Percentiles rank a stretch among this genome's conserved stretches.
Evolutionary conservation across 2,329 filamentous ascomycete species (phyloP).

Genomic region (Alternaria infectoria): DNA sequence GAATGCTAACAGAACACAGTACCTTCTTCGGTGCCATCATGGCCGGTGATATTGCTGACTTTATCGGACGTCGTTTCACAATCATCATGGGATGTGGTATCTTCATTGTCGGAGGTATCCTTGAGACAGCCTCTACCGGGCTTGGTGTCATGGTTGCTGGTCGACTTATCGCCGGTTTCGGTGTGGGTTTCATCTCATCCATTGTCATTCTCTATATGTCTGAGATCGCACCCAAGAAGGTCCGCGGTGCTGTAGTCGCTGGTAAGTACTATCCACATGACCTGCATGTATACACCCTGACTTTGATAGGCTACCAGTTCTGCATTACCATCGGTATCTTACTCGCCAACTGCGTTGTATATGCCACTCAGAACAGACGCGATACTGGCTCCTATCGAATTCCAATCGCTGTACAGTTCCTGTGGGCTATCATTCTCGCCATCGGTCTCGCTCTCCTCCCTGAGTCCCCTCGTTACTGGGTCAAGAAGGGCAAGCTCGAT

Average conservation of each 20-base stretch:
- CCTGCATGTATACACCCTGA: not conserved
- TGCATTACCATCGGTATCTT: slow-evolving; percentile 82
- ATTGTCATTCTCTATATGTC: slow-evolving; percentile 76
- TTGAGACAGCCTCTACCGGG: slow-evolving; percentile 66
- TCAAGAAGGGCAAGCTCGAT: slow-evolving; percentile 76
- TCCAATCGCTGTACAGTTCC: slow-evolving; percentile 80
- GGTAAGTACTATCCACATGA: slow-evolving; percentile 2
- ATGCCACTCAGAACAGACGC: slow-evolving; percentile 68
- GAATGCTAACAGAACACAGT: slow-evolving; percentile 36
- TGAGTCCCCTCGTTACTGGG: slow-evolving; percentile 85
- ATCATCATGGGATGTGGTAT: slow-evolving; percentile 68
- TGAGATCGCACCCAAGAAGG: slow-evolving; percentile 73
- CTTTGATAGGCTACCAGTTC: slow-evolving; percentile 68
- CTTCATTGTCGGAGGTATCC: slow-evolving; percentile 62
- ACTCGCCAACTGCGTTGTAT: slow-evolving; percentile 77
- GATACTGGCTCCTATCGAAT: slow-evolving; percentile 77
- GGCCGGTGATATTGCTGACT: slow-evolving; percentile 65
- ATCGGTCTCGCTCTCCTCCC: slow-evolving; percentile 76
- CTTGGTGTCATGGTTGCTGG: slow-evolving; percentile 73
- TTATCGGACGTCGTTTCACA: slow-evolving; percentile 68
- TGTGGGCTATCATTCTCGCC: slow-evolving; percentile 80
- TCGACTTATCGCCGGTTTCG: slow-evolving; percentile 75
- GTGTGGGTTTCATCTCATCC: slow-evolving; percentile 75
- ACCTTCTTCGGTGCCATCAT: slow-evolving; percentile 77
- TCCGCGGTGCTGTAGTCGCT: slow-evolving; percentile 78